A percentile compares a stretch with the other conserved stretches of the same genome.
Evolutionary conservation across 805 yeast species (phyloP).

Genomic region (Monosporozyma solicola): DNA sequence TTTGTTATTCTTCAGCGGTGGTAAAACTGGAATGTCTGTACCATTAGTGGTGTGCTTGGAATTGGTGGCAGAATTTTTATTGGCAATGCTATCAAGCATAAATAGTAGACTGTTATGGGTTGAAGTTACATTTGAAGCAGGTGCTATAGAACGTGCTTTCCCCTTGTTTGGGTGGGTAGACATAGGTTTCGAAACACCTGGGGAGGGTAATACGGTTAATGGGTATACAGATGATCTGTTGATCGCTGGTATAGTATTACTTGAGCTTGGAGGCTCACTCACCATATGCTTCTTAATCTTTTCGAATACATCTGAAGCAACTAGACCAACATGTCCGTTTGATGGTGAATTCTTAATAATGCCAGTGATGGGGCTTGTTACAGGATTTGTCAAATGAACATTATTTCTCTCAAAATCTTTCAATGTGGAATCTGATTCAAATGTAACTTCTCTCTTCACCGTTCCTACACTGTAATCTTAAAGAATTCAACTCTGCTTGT

Average conservation of each 20-base stretch:
- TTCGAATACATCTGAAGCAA: background rate
- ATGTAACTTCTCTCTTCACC: background rate
- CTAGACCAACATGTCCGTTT: background rate
- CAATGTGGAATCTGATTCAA: background rate
- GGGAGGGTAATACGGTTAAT: background rate
- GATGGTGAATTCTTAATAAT: background rate
- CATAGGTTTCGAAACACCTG: background rate
- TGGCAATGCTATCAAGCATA: background rate
- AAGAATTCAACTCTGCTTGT: conserved; percentile 24
- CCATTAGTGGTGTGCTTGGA: background rate
- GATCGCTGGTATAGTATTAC: background rate
- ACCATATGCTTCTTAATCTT: background rate
- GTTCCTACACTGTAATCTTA: background rate
- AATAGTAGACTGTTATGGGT: background rate
- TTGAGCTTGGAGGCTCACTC: background rate
- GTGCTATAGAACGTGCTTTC: background rate
- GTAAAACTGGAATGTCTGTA: background rate
- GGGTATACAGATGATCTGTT: background rate
- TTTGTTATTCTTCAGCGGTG: background rate
- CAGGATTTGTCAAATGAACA: background rate
- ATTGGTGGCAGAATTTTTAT: background rate
- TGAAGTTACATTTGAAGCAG: background rate
- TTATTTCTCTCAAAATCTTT: background rate
- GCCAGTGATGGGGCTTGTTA: background rate
- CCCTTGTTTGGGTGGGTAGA: background rate